phyloP scores from a whole-genome alignment of 257 asterid species.

The Primulina huaijiensis region DNA sequence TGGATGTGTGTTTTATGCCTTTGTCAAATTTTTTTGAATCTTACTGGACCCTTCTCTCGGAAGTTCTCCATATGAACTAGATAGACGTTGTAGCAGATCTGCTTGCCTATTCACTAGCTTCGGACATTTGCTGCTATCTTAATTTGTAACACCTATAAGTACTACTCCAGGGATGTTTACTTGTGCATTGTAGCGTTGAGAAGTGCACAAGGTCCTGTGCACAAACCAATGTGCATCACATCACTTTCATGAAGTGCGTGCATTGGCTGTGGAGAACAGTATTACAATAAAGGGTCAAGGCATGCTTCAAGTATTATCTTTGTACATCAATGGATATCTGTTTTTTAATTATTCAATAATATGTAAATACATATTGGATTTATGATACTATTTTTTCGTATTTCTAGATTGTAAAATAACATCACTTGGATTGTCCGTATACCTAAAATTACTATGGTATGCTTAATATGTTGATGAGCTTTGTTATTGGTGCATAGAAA shows the following conservation, averaged over 20 bases:
- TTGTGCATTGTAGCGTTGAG: not conserved
- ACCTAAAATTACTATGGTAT: not conserved
- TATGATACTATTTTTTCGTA: not conserved
- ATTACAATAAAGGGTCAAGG: not conserved
- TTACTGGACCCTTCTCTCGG: constrained; percentile 2
- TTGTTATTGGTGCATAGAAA: not conserved
- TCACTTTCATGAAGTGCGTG: not conserved
- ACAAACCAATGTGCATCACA: not conserved
- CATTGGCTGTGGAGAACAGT: not conserved
- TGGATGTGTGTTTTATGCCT: not conserved
- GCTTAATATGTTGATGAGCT: not conserved
- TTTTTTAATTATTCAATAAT: no score
- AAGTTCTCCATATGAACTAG: constrained; percentile 15
- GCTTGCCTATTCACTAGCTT: constrained; percentile 9
- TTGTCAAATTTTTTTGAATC: not conserved
- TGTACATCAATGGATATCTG: not conserved
- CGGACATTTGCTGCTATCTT: constrained; percentile 6
- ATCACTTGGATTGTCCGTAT: not conserved
- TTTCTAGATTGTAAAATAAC: not conserved
- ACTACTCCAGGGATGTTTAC: not conserved
- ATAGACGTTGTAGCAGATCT: constrained; percentile 2
- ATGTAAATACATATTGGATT: not conserved
- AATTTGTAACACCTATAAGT: constrained; percentile 7
- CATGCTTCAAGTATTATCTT: not conserved
- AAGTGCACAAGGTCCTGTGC: not conserved